Conservation (phyloP, 1,139 yeast species). For the Geotrichum carabidarum region DNA sequence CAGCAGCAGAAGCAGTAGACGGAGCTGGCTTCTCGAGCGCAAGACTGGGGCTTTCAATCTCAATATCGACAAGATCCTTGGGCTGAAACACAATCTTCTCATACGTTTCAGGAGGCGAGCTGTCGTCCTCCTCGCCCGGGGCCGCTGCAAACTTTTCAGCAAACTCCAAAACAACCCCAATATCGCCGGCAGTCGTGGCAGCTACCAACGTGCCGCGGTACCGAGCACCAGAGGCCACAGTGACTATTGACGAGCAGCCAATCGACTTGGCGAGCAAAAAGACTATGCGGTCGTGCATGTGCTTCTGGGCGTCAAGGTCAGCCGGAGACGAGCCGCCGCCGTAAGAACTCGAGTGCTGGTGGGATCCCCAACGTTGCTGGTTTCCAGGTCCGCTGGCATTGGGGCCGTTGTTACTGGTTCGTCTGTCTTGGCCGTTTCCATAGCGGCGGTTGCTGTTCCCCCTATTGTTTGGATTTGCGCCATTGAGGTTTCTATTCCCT, state of each 20-base stretch:
- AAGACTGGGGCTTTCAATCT: constrained; percentile 45
- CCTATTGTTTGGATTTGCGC: constrained; percentile 7
- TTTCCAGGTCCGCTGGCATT: constrained; percentile 6
- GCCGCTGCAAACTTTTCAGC: constrained; percentile 45
- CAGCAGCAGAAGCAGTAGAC: constrained; percentile 16
- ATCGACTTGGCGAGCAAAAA: constrained; percentile 50
- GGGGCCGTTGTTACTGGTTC: neutral
- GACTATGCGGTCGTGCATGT: constrained; percentile 47
- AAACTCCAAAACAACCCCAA: constrained; percentile 52
- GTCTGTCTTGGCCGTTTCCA: constrained; percentile 10
- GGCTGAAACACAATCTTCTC: constrained; percentile 51
- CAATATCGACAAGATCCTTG: constrained; percentile 62
- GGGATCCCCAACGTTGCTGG: constrained; percentile 2
- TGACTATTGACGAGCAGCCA: constrained; percentile 54
- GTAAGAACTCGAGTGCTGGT: neutral
- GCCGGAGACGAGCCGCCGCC: constrained; percentile 10
- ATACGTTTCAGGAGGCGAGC: constrained; percentile 38
- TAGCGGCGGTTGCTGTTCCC: constrained; percentile 6
- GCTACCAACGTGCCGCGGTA: constrained; percentile 55
- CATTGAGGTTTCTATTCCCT: constrained; percentile 11
- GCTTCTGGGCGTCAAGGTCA: constrained; percentile 24
- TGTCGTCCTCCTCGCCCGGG: constrained; percentile 37
- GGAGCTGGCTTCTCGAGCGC: constrained; percentile 27
- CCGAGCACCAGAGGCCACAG: constrained; percentile 58
- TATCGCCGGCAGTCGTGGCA: constrained; percentile 41